A percentile compares a stretch with the other conserved stretches of the same genome.
phyloP scores from a whole-genome alignment of 345 rosid species.

The Theobroma cacao region DNA sequence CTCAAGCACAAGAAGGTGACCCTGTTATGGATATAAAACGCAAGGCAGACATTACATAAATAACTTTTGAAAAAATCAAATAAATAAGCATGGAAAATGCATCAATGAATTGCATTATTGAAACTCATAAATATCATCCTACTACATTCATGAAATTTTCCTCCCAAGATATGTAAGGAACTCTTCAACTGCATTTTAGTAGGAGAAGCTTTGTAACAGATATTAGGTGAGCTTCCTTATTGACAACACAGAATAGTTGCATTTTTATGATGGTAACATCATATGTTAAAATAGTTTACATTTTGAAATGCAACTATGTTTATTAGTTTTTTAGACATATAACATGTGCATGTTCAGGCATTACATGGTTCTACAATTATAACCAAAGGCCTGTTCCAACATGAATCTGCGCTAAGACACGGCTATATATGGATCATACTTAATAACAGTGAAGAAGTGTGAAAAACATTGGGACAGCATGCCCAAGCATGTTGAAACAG shows the following conservation, averaged over 20 bases:
- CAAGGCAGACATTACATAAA: slow-evolving; percentile 6
- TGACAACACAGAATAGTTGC: not conserved
- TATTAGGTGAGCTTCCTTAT: not conserved
- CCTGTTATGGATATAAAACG: slow-evolving; percentile 45
- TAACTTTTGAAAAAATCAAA: not conserved
- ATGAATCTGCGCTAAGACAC: not conserved
- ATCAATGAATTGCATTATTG: not conserved
- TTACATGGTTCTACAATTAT: not conserved
- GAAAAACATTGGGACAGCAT: not conserved
- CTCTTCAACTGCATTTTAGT: not conserved
- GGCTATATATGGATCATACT: not conserved
- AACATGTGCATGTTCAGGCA: not conserved
- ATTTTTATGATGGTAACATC: not conserved
- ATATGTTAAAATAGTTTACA: not conserved
- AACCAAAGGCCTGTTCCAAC: not conserved
- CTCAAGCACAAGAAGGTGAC: slow-evolving; percentile 82
- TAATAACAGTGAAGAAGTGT: not conserved
- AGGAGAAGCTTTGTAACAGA: not conserved
- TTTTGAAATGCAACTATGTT: not conserved
- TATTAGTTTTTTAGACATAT: not conserved
- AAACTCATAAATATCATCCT: not conserved
- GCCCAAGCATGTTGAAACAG: not conserved
- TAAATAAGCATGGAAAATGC: not conserved
- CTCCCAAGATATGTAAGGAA: not conserved
- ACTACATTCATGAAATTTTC: not conserved